Conservation (phyloP, 2,329 filamentous ascomycete species). For the Sordariomycetes sp. region DNA sequence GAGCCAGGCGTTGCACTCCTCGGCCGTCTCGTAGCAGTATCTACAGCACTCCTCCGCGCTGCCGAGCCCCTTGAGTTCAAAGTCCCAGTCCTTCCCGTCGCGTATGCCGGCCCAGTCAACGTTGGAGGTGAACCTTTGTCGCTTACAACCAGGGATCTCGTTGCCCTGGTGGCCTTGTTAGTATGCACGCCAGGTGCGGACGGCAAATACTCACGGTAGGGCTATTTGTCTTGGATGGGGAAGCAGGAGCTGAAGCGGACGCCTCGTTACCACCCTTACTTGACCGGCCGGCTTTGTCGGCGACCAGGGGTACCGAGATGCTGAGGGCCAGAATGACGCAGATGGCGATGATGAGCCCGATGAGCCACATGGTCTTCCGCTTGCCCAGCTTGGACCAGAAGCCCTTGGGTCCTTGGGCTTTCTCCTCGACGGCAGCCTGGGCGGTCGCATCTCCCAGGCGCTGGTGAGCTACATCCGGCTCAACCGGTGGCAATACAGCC, state of each 20-base stretch:
- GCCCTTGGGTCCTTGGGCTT: neutral
- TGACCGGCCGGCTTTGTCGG: neutral
- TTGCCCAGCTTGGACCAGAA: neutral
- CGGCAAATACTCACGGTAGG: too few species aligned
- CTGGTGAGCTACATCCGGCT: neutral
- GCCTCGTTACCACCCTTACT: neutral
- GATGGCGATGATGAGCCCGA: neutral
- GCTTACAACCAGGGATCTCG: constrained; percentile 5
- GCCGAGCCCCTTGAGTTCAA: constrained; percentile 5
- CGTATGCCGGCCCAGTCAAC: constrained; percentile 10
- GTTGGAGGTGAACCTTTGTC: constrained; percentile 4
- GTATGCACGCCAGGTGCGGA: neutral
- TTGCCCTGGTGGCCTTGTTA: neutral
- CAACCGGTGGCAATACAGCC: neutral
- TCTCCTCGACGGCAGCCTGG: neutral
- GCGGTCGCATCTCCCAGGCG: neutral
- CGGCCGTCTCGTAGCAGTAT: constrained; percentile 7
- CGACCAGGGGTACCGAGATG: neutral
- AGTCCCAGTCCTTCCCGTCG: constrained; percentile 6
- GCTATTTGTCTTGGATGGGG: too few species aligned
- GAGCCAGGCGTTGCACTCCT: constrained; percentile 11
- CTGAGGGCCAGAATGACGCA: neutral
- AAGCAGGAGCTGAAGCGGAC: neutral
- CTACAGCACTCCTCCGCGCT: constrained; percentile 8
- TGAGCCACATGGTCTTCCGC: neutral